Evolutionary conservation across 345 rosid species (phyloP), one percentile per base, ranked within the genome.

Genomic region (Eucalyptus brandiana): DNA sequence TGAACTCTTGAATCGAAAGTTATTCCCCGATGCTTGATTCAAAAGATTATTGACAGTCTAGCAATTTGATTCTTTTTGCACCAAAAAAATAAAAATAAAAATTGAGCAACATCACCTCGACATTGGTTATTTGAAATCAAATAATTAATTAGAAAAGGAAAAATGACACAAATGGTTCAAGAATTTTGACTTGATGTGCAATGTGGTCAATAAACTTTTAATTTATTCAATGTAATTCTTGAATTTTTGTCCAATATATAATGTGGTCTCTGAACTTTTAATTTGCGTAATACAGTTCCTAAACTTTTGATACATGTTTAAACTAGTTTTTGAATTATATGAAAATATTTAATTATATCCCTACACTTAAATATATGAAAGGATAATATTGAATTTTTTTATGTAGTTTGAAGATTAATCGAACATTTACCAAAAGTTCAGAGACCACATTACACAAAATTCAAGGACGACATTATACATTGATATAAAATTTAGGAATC

Each of bases 271-370:
- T 24, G 1, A 56, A 56, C 62, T 24, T 56, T 56, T 56, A 23
- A 9, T 24, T 53, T 53, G 2, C 5, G 0, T 21, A 53, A 53
- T 53, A 21, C 5, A 24, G 6, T 56, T 0, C 1, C 12, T 56
- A 23, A 56, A 56, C 3, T 56, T 56, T 56, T 56, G 1, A 4
- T 56, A 56, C 13, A 56, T 24, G 13, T 56, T 56, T 28, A 56
- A 56, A 56, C 14, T 56, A 24, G 62, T 56, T 23, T 56, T 5
- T 56, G 14, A 26, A 56, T 56, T 56, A 56, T 56, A 56, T 56
- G 62, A 56, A 56, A 56, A 56, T 23, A 9, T 24, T 24, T 56
- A 56, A 56, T 56, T 23, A 2, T 56, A 56, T 56, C 62, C 30
- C 30, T 24, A 26, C 12, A 56, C 30, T 56, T 56, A 24, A 24